Base-by-base conservation (phyloP, 2,329 filamentous ascomycete genomes). In the Malbranchea zuffiana region DNA sequence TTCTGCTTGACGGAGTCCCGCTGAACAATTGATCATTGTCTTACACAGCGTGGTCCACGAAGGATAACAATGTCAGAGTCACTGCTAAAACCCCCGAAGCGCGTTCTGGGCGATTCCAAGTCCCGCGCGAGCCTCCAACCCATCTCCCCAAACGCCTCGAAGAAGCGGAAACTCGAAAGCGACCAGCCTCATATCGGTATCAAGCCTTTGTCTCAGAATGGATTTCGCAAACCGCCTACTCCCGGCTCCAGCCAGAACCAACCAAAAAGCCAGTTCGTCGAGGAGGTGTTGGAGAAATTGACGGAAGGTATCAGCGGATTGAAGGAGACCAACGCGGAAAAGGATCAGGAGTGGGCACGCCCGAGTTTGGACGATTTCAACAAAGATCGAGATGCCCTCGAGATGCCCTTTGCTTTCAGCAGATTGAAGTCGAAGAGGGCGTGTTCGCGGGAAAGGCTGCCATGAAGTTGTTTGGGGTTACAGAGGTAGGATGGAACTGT, bases 381-480 rank as follows among this genome's bases (percentile, higher is more conserved):
- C 42, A 69, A 78, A 6, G 56, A 71, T 35, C 75, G 63, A 23
- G 76, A 90, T 46, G 78, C 65, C 46, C 67, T 35, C 75, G 63
- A 23, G 76, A 90, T 46, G 78, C 65, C 46, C 67, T 98, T n/a
- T 77, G 74, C 46, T 96, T 98, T 54, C 90, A 98, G 63, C 82
- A 92, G 53, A 98, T 98, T 48, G 92, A 98, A 53, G 81, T 78
- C 1, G 87, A 96, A 55, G 88, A 98, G 57, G 88, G 90, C 13
- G 82, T 77, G 3, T 60, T 95, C 1, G 67, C 80, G 55, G 82
- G 83, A 13, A 78, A 69, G 53, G 69, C 83, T 0, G 80, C 84
- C 0, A 75, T 98, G 40, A 92, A 90, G 66, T 71, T 98, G 13
- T 98, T 96, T 61, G 90, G 90, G 50, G 86, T 96, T 3, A 94